Base-by-base conservation (phyloP, 2,329 filamentous ascomycete species). In the Elsinoe fawcettii region DNA sequence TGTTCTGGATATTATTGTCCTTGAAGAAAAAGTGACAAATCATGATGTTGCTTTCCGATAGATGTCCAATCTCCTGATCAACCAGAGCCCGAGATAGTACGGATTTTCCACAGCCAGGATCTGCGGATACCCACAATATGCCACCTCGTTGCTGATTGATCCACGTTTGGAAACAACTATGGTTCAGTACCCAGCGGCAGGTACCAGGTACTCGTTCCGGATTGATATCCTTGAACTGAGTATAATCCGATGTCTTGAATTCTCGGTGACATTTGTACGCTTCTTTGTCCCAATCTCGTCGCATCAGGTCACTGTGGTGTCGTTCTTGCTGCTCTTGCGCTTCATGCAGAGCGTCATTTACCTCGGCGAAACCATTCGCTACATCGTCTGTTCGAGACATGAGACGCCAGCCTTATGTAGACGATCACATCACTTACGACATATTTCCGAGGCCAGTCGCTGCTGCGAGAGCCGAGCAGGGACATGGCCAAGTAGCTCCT, bases 21-120 rank as follows among this genome's bases (percentile, higher is more conserved):
- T n/a, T 70, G 58, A 72, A 73, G 61, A 74, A 74, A 60, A 71
- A 74, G 53, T 67, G 71, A 4, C 68, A 63, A 1, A 64, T 64
- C 25, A 58, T 62, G 5, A 41, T n/a, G 4, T 4, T 18, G 22
- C 18, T 7, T 39, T n/a, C n/a, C 11, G 14, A 20, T 9, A 22
- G 2, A 7, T 3, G 2, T 22, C 12, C 8, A 6, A 72, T 58
- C 27, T 66, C 61, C 1, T 66, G 25, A 47, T 74, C 67, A 8
- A 74, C 63, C 0, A 74, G 62, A 2, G 65, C 68, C 61, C 63
- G 66, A 0, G 70, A 59, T 0, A 74, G 63, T 0, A 74, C 71
- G 22, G 71, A 74, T 59, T 74, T 74, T 5, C 72, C 71, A 58
- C 70, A 74, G 25, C 72, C 71, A 16, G 70, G 71, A 56, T 73